These are phyloP conservation scores for Hyaloscypha variabilis DNA, from an alignment of 495 filamentous ascomycete genomes.

Conservation along the genomic window DNA sequence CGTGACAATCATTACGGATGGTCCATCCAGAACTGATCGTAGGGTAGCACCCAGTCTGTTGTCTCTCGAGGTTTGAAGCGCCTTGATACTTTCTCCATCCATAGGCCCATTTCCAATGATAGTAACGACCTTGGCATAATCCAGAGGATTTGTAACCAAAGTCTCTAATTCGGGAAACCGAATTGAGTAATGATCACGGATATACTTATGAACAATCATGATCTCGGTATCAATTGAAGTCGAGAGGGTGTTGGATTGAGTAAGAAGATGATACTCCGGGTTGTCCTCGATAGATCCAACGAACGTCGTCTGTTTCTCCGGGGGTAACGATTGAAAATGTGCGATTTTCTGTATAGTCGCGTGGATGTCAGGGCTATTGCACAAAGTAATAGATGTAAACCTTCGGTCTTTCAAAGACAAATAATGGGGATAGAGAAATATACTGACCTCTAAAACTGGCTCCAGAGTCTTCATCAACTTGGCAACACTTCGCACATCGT, in stretches of 20 bases:
- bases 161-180: conserved; percentile 97
- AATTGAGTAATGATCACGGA: conserved; percentile 92
- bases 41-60: conserved; percentile 77
- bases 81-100: conserved; percentile 79
- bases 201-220: conserved; percentile 90
- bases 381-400: conserved; percentile 44
- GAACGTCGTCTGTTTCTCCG: conserved; percentile 60
- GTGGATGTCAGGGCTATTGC: conserved; percentile 57
- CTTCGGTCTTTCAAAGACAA: conserved; percentile 36
- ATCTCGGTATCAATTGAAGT: conserved; percentile 91
- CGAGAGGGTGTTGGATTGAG: conserved; percentile 81
- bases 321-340: conserved; percentile 68
- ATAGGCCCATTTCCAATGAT: conserved; percentile 93
- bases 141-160: conserved; percentile 85
- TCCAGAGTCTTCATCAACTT: conserved; percentile 75
- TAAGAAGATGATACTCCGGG: conserved; percentile 82
- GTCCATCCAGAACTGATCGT: conserved; percentile 79
- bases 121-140: conserved; percentile 94
- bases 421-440: conserved; percentile 29
- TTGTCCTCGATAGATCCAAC: conserved; percentile 82
- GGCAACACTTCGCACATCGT: conserved; percentile 75
- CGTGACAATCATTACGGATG: conserved; percentile 93
- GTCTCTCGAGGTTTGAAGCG: conserved; percentile 67
- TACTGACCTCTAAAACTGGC: conserved; percentile 77
- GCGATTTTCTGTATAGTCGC: conserved; percentile 68